Conservation (phyloP, 2,329 filamentous ascomycete species). For the Trichoderma sp. region DNA sequence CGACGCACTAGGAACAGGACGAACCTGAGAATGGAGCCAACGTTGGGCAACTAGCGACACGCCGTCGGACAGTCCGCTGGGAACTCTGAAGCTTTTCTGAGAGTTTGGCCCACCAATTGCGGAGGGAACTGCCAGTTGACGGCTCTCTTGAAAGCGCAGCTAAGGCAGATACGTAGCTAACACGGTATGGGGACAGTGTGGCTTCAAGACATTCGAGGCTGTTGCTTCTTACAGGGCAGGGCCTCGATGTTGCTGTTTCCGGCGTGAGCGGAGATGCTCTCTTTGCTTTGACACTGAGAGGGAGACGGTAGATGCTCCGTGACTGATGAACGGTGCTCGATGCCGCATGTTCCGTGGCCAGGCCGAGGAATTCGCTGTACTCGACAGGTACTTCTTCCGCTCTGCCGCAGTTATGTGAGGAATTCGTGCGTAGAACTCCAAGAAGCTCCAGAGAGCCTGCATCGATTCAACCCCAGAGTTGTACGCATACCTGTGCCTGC, state of each 20-base stretch:
- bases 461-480: constrained; percentile 1
- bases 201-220: not conserved
- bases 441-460: not conserved
- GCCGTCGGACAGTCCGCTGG: constrained; percentile 24
- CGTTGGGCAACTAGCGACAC: constrained; percentile 24
- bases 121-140: too few relatives aligned
- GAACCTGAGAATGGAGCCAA: constrained; percentile 19
- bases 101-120: not conserved
- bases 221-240: not conserved
- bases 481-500: not conserved
- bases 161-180: not conserved
- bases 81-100: constrained; percentile 15
- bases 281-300: constrained; percentile 20
- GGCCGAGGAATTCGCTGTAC: not conserved
- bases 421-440: not conserved
- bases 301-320: constrained; percentile 14
- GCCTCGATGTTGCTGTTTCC: constrained; percentile 13
- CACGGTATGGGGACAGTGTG: constrained; percentile 26
- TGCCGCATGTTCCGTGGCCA: constrained; percentile 12
- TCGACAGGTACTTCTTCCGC: not conserved
- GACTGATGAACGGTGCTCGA: constrained; percentile 14
- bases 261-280: constrained; percentile 9
- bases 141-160: too few relatives aligned
- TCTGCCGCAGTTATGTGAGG: not conserved
- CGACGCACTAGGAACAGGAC: constrained; percentile 15